These are phyloP conservation scores for Paramecium caudatum DNA, from an alignment of 73 alveolate species.

Conservation along the genomic window DNA sequence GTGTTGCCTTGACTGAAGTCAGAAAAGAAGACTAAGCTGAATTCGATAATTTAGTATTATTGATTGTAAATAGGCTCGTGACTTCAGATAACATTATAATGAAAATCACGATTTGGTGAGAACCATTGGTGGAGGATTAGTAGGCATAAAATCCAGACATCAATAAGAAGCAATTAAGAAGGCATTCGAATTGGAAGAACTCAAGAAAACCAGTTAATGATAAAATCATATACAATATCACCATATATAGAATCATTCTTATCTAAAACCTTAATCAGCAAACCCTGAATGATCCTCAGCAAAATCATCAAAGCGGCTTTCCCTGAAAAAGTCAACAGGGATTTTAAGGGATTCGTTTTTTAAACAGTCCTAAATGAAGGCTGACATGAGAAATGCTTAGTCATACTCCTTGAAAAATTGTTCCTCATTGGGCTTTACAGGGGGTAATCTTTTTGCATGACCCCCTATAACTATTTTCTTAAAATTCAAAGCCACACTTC, in stretches of 20 bases:
- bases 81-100: conserved; percentile 74
- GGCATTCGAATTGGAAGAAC: conserved; percentile 78
- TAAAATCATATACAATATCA: background rate
- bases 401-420: conserved; percentile 18
- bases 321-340: conserved; percentile 37
- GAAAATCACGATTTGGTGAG: conserved; percentile 77
- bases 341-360: conserved; percentile 11
- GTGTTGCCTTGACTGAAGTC: conserved; percentile 95
- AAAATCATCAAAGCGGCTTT: conserved; percentile 53
- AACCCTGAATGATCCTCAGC: conserved; percentile 51
- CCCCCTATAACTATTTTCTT: conserved; percentile 34
- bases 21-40: conserved; percentile 94
- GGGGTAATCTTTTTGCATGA: background rate
- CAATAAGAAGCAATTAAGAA: conserved; percentile 75
- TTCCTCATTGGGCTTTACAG: background rate
- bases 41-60: conserved; percentile 72
- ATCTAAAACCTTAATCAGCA: conserved; percentile 5
- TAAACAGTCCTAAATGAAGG: conserved; percentile 13
- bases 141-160: conserved; percentile 77
- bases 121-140: conserved; percentile 77
- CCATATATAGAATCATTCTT: background rate
- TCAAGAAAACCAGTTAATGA: conserved; percentile 83
- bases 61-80: background rate
- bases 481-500: conserved; percentile 35
- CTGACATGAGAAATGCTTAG: background rate